Conservation (phyloP, 768 basidiomycete species). For the Lactarius pseudohatsudake region DNA sequence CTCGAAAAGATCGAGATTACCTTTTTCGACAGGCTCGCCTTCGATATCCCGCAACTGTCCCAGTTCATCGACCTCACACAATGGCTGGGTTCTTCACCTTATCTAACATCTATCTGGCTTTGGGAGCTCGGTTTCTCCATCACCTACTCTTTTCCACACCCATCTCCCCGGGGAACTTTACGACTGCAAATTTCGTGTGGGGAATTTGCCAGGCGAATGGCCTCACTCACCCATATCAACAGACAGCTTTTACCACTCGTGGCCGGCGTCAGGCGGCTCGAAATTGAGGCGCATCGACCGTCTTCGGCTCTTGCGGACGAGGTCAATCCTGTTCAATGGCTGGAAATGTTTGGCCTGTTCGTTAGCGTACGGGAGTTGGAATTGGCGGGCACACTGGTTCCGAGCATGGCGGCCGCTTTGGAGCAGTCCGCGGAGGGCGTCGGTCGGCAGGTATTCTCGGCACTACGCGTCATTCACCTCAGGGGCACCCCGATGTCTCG, state of each 20-base stretch:
- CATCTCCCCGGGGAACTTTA: background rate
- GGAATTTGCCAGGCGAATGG: conserved; percentile 2
- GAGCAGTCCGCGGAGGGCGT: background rate
- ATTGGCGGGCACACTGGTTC: background rate
- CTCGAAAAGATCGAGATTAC: conserved; percentile 9
- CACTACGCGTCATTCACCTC: conserved; percentile 8
- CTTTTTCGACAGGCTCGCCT: conserved; percentile 6
- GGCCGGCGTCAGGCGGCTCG: conserved; percentile 9
- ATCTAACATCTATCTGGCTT: conserved; percentile 17
- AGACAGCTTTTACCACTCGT: conserved; percentile 1
- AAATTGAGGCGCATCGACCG: background rate
- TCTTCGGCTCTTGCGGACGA: background rate
- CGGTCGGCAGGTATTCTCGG: background rate
- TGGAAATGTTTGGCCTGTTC: conserved; percentile 14
- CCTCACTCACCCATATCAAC: conserved; percentile 4
- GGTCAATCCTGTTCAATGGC: background rate
- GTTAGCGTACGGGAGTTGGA: conserved; percentile 9
- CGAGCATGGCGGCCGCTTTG: conserved; percentile 12
- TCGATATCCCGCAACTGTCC: conserved; percentile 14
- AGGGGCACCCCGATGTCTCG: background rate
- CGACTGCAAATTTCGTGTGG: conserved; percentile 4
- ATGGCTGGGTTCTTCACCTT: background rate
- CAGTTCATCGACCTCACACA: conserved; percentile 13
- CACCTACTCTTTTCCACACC: conserved; percentile 2
- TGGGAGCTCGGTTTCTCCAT: conserved; percentile 13